Evolutionary conservation across 495 filamentous ascomycete species (phyloP), one percentile per base, ranked within the genome.

Genomic region (Trichoderma virens): DNA sequence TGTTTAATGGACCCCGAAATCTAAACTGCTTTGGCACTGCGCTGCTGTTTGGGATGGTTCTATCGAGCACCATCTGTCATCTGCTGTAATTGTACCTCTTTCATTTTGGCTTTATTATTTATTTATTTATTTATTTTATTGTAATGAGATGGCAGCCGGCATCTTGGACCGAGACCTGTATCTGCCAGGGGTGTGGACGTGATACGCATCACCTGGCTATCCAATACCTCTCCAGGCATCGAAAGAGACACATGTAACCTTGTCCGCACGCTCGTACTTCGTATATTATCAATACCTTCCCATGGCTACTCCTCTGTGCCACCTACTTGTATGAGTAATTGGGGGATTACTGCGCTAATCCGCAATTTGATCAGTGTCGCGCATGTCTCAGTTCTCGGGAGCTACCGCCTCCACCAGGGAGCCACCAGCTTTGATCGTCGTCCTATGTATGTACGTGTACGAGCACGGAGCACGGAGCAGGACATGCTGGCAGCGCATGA

Each of bases 361-460:
- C 45, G 4, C 16, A 51, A 51, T 16, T 20, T 51, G 45, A 16
- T 51, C 20, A 51, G 20, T 51, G 45, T 51, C 45, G 45, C 45
- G 45, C 18, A 25, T 51, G 45, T 51, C 45, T 51, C 45, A 51
- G 45, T 51, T 25, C 20, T 51, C 45, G 45, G 45, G 45, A 51
- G 18, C 45, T 51, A 51, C 45, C 45, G 45, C 20, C 45, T 16
- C 45, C n/a, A 5, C n/a, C 4, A 25, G 45, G 45, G n/a, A 51
- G n/a, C 20, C 3, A 8, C n/a, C n/a, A 3, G 16, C 9, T 16
- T 7, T 51, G 45, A 51, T 51, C n/a, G 45, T 25, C 45, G 45
- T 25, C 20, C 18, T 41, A n/a, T n/a, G n/a, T n/a, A n/a, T 16
- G 38, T 16, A 41, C 13, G 13, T 11, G 38, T 8, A 2, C 9